Base-by-base conservation (phyloP, 345 rosid genomes). In the Citrus glauca region DNA sequence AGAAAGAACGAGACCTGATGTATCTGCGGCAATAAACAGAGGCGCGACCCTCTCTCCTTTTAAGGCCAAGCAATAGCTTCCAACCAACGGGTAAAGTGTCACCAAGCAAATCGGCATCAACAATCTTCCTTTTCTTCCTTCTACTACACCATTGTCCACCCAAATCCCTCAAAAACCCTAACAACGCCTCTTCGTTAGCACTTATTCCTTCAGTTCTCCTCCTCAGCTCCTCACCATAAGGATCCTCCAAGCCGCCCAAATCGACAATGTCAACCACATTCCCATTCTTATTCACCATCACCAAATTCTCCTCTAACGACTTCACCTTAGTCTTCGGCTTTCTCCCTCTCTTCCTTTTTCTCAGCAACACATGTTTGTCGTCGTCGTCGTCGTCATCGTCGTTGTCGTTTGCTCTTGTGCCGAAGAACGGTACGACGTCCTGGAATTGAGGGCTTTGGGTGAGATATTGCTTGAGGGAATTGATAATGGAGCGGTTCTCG, bases 121-220 rank as follows among this genome's bases (percentile, higher is more conserved):
- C 91, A 80, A 92, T 86, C 89, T 84, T 92, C 88, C 97, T 88
- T 85, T 83, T 92, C 87, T 86, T 91, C 88, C 97, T 88, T 88
- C 94, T 83, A 72, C 94, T 89, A 45, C 97, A 91, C 94, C 97
- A 91, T 20, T 89, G 88, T 75, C 94, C 94, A 42, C 86, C 91
- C 81, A 89, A 76, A 45, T 84, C 87, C 74, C 86, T 85, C 76
- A 91, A 79, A 79, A 92, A 89, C 24, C 81, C 91, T 56, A 92
- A 78, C 82, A 92, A 78, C 61, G 84, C 87, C 76, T 88, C 94
- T 77, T 92, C 97, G 40, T 75, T 78, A 14, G 78, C 82, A 13
- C 37, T 75, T 88, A 89, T 71, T 56, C 91, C 92, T 59, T 68
- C 87, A 2, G 92, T 92, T 80, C 94, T 87, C 83, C 82, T 84